A percentile compares a stretch with the other conserved stretches of the same genome.
Evolutionary conservation across 2,329 filamentous ascomycete genomes (phyloP).

Genomic region (Monosporascus sp.): DNA sequence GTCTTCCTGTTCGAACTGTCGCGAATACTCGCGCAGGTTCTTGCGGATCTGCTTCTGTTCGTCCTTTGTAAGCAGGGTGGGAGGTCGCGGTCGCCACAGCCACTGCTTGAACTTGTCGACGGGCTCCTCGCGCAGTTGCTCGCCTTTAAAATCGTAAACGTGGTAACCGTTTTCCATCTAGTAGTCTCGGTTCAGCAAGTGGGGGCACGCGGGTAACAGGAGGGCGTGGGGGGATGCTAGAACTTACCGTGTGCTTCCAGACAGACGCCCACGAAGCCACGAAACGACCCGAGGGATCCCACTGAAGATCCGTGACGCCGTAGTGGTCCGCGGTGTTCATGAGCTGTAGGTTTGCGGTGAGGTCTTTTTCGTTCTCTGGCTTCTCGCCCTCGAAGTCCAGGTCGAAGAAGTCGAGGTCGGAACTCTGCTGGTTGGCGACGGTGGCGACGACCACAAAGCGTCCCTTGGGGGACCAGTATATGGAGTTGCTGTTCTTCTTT

Average conservation of each 20-base stretch:
- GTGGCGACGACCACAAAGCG: conserved; percentile 93
- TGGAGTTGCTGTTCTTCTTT: conserved; percentile 99
- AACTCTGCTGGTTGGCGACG: conserved; percentile 86
- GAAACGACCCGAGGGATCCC: conserved; percentile 94
- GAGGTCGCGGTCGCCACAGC: conserved; percentile 85
- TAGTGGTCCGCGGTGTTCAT: conserved; percentile 96
- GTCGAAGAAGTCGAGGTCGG: conserved; percentile 96
- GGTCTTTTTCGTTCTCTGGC: conserved; percentile 85
- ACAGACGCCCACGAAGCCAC: conserved; percentile 88
- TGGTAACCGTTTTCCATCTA: conserved; percentile 99
- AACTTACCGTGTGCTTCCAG: conserved; percentile 90
- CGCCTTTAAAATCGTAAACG: conserved; percentile 93
- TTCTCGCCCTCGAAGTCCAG: conserved; percentile 98
- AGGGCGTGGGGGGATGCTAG: neutral
- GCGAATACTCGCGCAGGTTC: conserved; percentile 95
- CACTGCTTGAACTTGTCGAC: conserved; percentile 98
- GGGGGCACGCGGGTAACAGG: neutral
- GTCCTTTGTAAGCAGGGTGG: conserved; percentile 89
- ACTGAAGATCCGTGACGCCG: conserved; percentile 94
- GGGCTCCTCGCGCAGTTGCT: conserved; percentile 80
- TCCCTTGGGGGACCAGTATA: conserved; percentile 97
- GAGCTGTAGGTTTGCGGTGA: conserved; percentile 89
- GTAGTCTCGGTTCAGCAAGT: conserved; percentile 8
- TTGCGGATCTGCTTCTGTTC: conserved; percentile 98
- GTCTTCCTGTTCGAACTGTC: conserved; percentile 92